Evolutionary conservation across 225 moss, liverwort and hornwort genomes (phyloP).

Genomic region (Physcomitrellopsis africana): DNA sequence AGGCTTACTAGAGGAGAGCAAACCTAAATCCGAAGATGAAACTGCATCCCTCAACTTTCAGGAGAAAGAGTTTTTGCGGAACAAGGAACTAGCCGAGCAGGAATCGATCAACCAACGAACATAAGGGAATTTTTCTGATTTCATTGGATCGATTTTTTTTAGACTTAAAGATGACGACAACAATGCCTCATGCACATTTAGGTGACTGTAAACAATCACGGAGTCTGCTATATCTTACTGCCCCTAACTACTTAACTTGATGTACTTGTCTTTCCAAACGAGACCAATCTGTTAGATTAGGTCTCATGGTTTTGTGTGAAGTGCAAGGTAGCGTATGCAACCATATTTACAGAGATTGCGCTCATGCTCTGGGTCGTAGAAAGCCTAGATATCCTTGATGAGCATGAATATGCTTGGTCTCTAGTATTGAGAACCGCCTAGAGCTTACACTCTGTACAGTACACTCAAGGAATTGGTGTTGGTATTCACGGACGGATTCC

Average conservation of each 20-base stretch:
- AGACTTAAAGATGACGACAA: not conserved
- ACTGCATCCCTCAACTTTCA: too few relatives aligned
- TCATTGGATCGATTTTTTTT: not conserved
- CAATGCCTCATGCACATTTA: not conserved
- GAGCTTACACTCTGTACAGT: not conserved
- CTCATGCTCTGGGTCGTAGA: not conserved
- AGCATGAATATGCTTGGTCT: not conserved
- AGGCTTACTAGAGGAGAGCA: not conserved
- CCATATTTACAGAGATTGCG: not conserved
- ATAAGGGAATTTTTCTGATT: too few relatives aligned
- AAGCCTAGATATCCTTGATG: not conserved
- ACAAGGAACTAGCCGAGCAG: not conserved
- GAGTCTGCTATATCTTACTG: too few relatives aligned
- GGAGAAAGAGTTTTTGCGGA: too few relatives aligned
- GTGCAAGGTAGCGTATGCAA: not conserved
- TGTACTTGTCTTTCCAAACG: too few relatives aligned
- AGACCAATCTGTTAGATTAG: too few relatives aligned
- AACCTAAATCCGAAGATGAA: not conserved
- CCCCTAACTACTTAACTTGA: too few relatives aligned
- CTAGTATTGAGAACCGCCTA: not conserved
- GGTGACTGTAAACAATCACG: too few relatives aligned
- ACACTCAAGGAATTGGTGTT: not conserved
- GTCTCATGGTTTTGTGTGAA: not conserved
- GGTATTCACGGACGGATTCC: not conserved
- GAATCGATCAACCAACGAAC: not conserved